These are phyloP conservation scores for Aspergillus chevalieri DNA, from an alignment of 2,329 filamentous ascomycete species.

Conservation along the genomic window DNA sequence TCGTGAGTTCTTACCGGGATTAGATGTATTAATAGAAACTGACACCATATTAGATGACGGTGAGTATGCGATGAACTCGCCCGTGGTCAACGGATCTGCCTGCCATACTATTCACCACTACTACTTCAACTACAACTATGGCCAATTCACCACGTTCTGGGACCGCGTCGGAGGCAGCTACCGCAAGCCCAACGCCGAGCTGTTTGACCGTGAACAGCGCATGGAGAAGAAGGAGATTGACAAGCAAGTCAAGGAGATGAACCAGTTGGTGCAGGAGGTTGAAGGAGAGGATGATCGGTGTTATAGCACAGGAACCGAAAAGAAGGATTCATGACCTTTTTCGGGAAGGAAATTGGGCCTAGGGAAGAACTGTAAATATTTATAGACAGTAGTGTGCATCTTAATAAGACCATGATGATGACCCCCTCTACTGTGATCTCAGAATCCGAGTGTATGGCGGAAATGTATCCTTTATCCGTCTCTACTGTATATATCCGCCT, in stretches of 20 bases:
- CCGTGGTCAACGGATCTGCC: constrained; percentile 87
- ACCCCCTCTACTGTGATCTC: neutral
- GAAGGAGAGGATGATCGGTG: constrained; percentile 9
- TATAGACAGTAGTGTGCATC: neutral
- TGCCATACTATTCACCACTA: constrained; percentile 91
- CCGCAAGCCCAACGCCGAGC: constrained; percentile 54
- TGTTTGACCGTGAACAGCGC: constrained; percentile 74
- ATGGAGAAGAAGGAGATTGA: constrained; percentile 72
- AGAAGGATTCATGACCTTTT: constrained; percentile 3
- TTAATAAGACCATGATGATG: neutral
- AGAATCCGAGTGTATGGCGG: neutral
- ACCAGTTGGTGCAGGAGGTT: constrained; percentile 8
- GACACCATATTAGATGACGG: constrained; percentile 59
- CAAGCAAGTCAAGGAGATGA: constrained; percentile 46
- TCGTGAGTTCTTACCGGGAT: constrained; percentile 27
- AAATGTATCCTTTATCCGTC: neutral
- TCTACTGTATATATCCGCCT: neutral
- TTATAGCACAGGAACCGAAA: constrained; percentile 2
- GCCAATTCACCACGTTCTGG: constrained; percentile 90
- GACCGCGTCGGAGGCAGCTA: constrained; percentile 74
- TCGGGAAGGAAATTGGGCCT: neutral
- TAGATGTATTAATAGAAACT: neutral
- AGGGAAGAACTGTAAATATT: neutral
- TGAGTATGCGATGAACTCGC: constrained; percentile 81
- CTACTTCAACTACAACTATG: constrained; percentile 88